Evolutionary conservation across 306 rosid genomes (phyloP).

Genomic region (Lablab purpureus): DNA sequence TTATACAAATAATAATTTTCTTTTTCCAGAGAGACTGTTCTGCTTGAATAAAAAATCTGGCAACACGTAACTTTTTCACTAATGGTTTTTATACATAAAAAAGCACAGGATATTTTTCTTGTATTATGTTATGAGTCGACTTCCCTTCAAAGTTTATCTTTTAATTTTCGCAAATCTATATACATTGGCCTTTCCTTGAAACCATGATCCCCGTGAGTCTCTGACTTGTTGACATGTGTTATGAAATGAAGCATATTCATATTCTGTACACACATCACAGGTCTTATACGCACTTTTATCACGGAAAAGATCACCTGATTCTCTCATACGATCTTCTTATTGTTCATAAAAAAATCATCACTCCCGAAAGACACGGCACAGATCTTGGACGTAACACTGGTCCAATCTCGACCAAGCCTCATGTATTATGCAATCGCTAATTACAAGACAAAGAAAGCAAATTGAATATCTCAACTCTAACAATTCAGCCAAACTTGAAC

Average conservation of each 20-base stretch:
- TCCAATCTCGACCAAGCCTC: background rate
- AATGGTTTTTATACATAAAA: too few relatives aligned
- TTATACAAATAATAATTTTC: too few relatives aligned
- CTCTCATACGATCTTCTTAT: background rate
- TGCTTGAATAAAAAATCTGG: too few relatives aligned
- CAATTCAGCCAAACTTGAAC: background rate
- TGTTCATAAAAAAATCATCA: background rate
- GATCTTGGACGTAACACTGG: background rate
- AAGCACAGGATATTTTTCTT: too few relatives aligned
- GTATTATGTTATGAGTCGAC: too few relatives aligned
- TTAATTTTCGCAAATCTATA: background rate
- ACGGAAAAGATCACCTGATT: constrained; percentile 27
- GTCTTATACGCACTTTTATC: background rate
- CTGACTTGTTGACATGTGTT: background rate
- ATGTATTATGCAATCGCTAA: background rate
- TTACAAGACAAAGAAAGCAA: background rate
- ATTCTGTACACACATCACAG: constrained; percentile 6
- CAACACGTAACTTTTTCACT: too few relatives aligned
- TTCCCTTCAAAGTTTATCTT: too few relatives aligned
- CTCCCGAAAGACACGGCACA: background rate
- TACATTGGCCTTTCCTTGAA: background rate
- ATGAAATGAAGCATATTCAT: constrained; percentile 19
- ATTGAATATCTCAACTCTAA: background rate
- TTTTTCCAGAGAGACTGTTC: too few relatives aligned
- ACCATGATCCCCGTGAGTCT: background rate